Evolutionary conservation across 2,329 filamentous ascomycete species (phyloP), one percentile per base, ranked within the genome.

Genomic region (Stemphylium vesicarium): DNA sequence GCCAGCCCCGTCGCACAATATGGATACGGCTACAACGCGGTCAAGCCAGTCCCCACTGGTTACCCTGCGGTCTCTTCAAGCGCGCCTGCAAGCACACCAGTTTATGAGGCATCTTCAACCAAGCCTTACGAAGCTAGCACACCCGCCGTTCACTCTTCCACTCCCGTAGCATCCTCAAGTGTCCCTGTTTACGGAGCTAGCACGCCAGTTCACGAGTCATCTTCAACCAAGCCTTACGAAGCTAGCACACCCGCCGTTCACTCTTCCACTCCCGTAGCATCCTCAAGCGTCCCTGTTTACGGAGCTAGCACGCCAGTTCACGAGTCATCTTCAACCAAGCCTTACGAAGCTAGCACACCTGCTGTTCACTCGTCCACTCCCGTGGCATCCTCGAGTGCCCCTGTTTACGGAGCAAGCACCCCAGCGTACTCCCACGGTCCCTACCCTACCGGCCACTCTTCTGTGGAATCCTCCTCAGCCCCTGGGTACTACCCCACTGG

Each of bases 1-100:
- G 71, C 71, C 55, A 68, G 66, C 41, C 70, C 70, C 6, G 38
- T 65, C 0, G 59, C 59, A 24, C 47, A 66, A 42, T 66, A 69
- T n/a, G 24, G 55, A 12, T 62, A 65, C 31, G 50, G 44, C 39
- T 55, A 54, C 51, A 36, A 38, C n/a, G 38, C 5, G 10, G 26
- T 29, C 8, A 29, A 29, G 26, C 26, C 50, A 24, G 32, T 49
- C 11, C 50, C 50, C 8, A 43, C 50, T 12, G 50, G 44, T 18
- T 53, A 53, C 42, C 46, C 46, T 13, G 9, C 20, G 10, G 43
- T 55, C 10, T 48, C 50, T 5, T 45, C 55, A 31, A 51, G 40
- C n/a, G 43, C 53, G 10, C 52, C 54, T 8, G 26, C 51, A 5
- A 22, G 18, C 13, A 33, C 32, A 11, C 18, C 39, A 31, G 11